A percentile compares a stretch with the other conserved stretches of the same genome.
Conservation (phyloP, 257 asterid genomes). For the Schizonepeta tenuifolia region DNA sequence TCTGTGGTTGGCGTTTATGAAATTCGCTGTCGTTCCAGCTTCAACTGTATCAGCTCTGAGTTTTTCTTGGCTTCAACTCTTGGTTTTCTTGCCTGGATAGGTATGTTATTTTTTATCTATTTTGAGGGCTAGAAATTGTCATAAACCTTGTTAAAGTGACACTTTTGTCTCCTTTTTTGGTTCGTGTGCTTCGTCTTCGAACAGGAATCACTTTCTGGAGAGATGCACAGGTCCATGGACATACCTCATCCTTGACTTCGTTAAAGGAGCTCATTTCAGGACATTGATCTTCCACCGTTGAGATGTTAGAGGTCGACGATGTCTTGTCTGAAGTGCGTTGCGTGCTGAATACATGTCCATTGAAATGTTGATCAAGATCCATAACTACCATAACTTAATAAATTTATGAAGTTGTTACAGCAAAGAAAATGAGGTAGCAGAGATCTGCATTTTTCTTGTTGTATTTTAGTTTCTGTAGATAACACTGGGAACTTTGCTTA, state of each 20-base stretch:
- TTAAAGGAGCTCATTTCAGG: slow-evolving; percentile 75
- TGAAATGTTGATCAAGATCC: neutral
- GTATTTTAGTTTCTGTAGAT: neutral
- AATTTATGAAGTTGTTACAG: neutral
- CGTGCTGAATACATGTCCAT: neutral
- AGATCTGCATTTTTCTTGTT: neutral
- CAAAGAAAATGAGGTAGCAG: neutral
- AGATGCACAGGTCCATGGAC: slow-evolving; percentile 71
- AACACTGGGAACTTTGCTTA: neutral
- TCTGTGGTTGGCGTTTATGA: slow-evolving; percentile 8
- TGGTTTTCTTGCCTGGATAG: slow-evolving; percentile 71
- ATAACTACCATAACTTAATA: neutral
- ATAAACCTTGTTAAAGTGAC: neutral
- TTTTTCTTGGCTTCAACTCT: slow-evolving; percentile 80
- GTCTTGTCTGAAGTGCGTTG: neutral
- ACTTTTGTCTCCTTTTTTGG: neutral
- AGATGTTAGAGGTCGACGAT: neutral
- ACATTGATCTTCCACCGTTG: slow-evolving; percentile 28
- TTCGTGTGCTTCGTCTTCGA: neutral
- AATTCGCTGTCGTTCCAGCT: slow-evolving; percentile 48
- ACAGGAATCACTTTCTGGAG: slow-evolving; percentile 73
- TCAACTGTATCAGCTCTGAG: slow-evolving; percentile 68
- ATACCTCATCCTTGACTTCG: slow-evolving; percentile 65
- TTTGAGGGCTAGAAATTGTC: neutral
- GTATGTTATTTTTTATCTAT: slow-evolving; percentile 33